A percentile compares a stretch with the other conserved stretches of the same genome.
Evolutionary conservation across 139 green algal genomes (phyloP).

Genomic region (Parachlorella kessleri): DNA sequence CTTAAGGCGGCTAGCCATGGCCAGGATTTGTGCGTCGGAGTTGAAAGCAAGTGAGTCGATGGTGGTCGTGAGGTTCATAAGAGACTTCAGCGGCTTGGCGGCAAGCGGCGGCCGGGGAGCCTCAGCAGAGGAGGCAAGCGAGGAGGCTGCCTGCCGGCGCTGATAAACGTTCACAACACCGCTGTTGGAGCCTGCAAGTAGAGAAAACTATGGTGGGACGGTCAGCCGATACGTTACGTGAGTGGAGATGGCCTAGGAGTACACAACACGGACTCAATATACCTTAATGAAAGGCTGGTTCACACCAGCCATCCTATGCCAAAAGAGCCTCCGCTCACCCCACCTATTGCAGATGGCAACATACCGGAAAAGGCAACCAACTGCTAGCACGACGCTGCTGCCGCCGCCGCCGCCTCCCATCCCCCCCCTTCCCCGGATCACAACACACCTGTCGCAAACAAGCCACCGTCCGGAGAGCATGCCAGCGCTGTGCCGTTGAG

Average conservation of each 20-base stretch:
- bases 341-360: too few relatives aligned
- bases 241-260: not conserved
- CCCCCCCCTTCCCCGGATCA: not conserved
- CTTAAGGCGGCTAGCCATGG: slow-evolving; percentile 82
- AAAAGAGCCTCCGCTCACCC: too few relatives aligned
- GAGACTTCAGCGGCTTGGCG: slow-evolving; percentile 45
- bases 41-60: slow-evolving; percentile 87
- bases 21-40: slow-evolving; percentile 80
- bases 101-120: not conserved
- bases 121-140: not conserved
- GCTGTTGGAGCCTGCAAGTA: slow-evolving; percentile 39
- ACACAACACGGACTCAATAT: not conserved
- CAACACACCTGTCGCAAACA: slow-evolving; percentile 63
- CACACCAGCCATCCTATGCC: not conserved
- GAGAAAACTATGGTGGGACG: too few relatives aligned
- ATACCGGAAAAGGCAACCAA: too few relatives aligned
- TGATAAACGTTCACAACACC: slow-evolving; percentile 94
- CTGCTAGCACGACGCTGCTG: too few relatives aligned
- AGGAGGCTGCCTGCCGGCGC: not conserved
- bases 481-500: slow-evolving; percentile 61
- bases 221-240: not conserved
- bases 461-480: slow-evolving; percentile 54
- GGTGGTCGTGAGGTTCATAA: slow-evolving; percentile 90
- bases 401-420: not conserved
- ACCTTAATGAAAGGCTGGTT: not conserved